Base-by-base conservation (phyloP, 441 rosid genomes). In the Erodium trifolium region DNA sequence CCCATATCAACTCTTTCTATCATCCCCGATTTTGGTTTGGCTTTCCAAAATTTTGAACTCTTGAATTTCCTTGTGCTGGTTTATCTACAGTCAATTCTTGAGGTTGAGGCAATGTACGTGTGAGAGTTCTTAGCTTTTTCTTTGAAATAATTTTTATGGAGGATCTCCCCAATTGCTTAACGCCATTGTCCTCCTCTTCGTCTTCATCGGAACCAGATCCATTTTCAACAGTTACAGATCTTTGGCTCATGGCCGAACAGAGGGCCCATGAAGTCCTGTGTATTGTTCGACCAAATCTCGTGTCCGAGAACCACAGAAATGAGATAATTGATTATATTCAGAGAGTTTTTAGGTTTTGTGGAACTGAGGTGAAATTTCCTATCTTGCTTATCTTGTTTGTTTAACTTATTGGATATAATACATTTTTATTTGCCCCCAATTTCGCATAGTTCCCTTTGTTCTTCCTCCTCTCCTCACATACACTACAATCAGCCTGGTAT, bases 261-360 rank as follows among this genome's bases (percentile, higher is more conserved):
- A 91, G 95, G 79, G 82, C 74, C 77, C 81, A 77, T 69, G 99
- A 93, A 81, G 87, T 92, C 67, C 69, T 92, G 43, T 74, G 76
- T 76, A 35, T 72, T 39, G 80, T 88, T 74, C 93, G 85, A 78
- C 96, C 96, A 6, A 68, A 84, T 70, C 68, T 68, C 67, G 79
- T 78, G 73, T 86, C 96, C 59, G 90, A 92, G 80, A 72, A 73
- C 67, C 84, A 63, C 73, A 81, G 98, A 73, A 82, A 76, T 31
- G 86, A 75, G 59, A 79, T 88, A 43, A 79, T 90, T 69, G 71
- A 82, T 70, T 82, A 85, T 72, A 34, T 92, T 62, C 81, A 70
- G 75, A 77, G 69, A 68, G 79, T 37, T 37, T 37, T 90, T 39
- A 82, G 76, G 66, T 82, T 74, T 70, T 82, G 69, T 71, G 87